phyloP scores from a whole-genome alignment of 177 flowering plant species.

The Vitis hybrid region DNA sequence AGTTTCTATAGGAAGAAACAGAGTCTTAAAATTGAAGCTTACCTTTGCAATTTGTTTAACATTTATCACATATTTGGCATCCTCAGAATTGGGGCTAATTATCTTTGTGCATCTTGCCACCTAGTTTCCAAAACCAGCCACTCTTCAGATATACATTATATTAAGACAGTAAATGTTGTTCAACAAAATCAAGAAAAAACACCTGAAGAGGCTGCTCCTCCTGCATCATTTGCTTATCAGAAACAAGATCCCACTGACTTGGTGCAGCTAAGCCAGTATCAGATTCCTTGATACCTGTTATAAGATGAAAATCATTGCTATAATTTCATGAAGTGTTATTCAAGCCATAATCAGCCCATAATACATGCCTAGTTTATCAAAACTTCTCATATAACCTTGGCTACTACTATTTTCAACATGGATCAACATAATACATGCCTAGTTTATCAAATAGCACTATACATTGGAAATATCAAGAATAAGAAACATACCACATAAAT shows the following conservation, averaged over 20 bases:
- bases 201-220: slow-evolving; percentile 99
- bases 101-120: slow-evolving; percentile 96
- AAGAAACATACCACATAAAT: slow-evolving; percentile 73
- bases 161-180: background rate
- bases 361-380: no score
- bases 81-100: slow-evolving; percentile 87
- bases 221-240: slow-evolving; percentile 99
- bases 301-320: background rate
- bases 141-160: background rate
- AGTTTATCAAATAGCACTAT: background rate
- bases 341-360: no score
- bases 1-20: no score
- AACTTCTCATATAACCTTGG: no score
- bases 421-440: no score
- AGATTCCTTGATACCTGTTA: slow-evolving; percentile 86
- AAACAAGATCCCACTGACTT: slow-evolving; percentile 98
- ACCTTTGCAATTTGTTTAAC: slow-evolving; percentile 99
- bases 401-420: no score
- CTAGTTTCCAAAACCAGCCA: slow-evolving; percentile 29
- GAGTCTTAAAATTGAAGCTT: background rate
- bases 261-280: slow-evolving; percentile 99
- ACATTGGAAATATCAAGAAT: background rate
- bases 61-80: slow-evolving; percentile 93
- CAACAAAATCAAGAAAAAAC: background rate
- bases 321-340: no score